Conservation (phyloP, 306 rosid species). For the Cucumis melo region DNA sequence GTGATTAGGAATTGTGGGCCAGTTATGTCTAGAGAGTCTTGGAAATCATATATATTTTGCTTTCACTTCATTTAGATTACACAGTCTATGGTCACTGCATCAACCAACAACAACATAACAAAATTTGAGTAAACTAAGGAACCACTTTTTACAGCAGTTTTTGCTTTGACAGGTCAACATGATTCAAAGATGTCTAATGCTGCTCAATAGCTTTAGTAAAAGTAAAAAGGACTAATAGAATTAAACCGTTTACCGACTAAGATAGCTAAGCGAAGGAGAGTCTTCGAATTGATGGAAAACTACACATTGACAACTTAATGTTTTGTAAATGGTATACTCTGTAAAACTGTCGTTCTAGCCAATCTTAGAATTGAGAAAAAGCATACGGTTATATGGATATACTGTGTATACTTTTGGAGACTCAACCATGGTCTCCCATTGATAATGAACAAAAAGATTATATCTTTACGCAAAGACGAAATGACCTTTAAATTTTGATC, state of each 20-base stretch:
- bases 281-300: neutral
- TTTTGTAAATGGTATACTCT: neutral
- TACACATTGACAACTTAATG: neutral
- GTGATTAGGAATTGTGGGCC: neutral
- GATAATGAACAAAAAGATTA: neutral
- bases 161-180: neutral
- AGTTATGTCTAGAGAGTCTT: neutral
- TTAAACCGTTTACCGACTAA: too few species aligned
- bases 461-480: neutral
- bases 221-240: too few species aligned
- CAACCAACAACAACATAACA: neutral
- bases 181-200: neutral
- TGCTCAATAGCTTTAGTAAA: neutral
- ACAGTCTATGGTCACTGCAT: neutral
- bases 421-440: neutral
- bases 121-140: neutral
- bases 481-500: neutral
- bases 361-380: neutral
- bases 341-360: neutral
- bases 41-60: neutral
- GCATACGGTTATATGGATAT: neutral
- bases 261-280: neutral
- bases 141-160: neutral
- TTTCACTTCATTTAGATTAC: neutral
- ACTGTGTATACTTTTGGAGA: neutral